Base-by-base conservation (phyloP, 768 basidiomycete genomes). In the Leccinum arenicola region DNA sequence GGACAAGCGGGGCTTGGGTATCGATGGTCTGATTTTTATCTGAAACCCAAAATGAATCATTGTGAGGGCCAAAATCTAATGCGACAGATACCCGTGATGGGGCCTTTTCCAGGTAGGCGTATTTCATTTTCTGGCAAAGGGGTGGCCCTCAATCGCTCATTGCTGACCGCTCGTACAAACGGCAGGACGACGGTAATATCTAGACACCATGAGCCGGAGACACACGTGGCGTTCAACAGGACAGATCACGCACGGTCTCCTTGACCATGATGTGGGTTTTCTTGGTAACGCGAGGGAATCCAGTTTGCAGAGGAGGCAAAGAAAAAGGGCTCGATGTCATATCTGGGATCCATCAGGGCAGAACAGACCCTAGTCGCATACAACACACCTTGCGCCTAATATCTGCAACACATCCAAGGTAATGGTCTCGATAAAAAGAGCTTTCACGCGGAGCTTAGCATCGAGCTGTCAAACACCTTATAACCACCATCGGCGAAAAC, bases 161-260 rank as follows among this genome's bases (percentile, higher is more conserved):
- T 75, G 58, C 68, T 64, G 67, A 79, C 73, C 4, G 73, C 63
- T 8, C 82, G 77, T 58, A 76, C 66, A 53, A 78, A 80, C 1
- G 73, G 73, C 6, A 80, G 68, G 6, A 76, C 75, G 35, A 80
- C 74, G 3, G 79, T 80, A 49, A 80, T 75, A 56, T 80, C 79
- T 80, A 54, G 6, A 54, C 2, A 7, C 27, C 21, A 45, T 61
- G 29, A 66, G 61, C 14, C 2, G 11, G 15, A 33, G 9, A 50
- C 10, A 45, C 6, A 33, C n/a, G 29, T 3, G 8, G 48, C 57
- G 38, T 53, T 61, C 43, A 45, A 45, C 2, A 60, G 58, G 50
- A 58, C 19, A 33, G 35, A 55, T 49, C 35, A 69, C 78, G 57
- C 54, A 79, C 78, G 79, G 56, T 80, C 78, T 51, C 73, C 75